These are phyloP conservation scores for Cladosporium sp. DNA, from an alignment of 2,329 filamentous ascomycete genomes.

Conservation along the genomic window DNA sequence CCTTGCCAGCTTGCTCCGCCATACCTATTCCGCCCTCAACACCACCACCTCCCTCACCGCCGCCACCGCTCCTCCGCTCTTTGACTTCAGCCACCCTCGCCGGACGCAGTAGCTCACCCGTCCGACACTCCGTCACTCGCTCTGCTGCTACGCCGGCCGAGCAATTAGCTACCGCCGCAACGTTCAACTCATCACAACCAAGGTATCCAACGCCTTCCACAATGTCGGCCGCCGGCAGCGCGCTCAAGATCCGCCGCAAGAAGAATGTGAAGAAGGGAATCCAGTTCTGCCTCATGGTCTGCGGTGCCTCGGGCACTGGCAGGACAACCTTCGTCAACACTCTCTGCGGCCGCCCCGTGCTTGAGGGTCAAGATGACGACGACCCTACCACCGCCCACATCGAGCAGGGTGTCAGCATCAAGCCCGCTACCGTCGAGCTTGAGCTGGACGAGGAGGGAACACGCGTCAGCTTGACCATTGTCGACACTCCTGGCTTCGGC, in stretches of 20 bases:
- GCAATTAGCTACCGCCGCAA: not conserved
- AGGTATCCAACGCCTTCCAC: slow-evolving; percentile 10
- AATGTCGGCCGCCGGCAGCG: slow-evolving; percentile 31
- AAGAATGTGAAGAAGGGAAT: slow-evolving; percentile 99
- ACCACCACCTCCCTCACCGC: not conserved
- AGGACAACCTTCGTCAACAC: slow-evolving; percentile 99
- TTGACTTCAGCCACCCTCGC: not conserved
- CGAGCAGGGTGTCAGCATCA: slow-evolving; percentile 97
- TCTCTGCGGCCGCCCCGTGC: slow-evolving; percentile 89
- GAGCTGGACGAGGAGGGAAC: slow-evolving; percentile 98
- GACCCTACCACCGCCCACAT: slow-evolving; percentile 83
- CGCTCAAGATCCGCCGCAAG: slow-evolving; percentile 96
- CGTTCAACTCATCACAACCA: not conserved
- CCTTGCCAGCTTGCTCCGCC: not conserved
- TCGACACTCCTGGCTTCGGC: slow-evolving; percentile 96
- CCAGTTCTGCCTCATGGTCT: slow-evolving; percentile 99
- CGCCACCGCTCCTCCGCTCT: not conserved
- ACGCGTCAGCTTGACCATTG: slow-evolving; percentile 94
- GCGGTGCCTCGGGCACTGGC: slow-evolving; percentile 95
- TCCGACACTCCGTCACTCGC: slow-evolving; percentile 4
- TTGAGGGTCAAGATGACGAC: slow-evolving; percentile 87
- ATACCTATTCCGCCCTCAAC: not conserved
- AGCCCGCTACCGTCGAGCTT: slow-evolving; percentile 93
- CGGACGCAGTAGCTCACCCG: not conserved
- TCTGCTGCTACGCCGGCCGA: slow-evolving; percentile 3